These are phyloP conservation scores for Yamadazyma tumulicola DNA, from an alignment of 805 yeast species.

Conservation along the genomic window DNA sequence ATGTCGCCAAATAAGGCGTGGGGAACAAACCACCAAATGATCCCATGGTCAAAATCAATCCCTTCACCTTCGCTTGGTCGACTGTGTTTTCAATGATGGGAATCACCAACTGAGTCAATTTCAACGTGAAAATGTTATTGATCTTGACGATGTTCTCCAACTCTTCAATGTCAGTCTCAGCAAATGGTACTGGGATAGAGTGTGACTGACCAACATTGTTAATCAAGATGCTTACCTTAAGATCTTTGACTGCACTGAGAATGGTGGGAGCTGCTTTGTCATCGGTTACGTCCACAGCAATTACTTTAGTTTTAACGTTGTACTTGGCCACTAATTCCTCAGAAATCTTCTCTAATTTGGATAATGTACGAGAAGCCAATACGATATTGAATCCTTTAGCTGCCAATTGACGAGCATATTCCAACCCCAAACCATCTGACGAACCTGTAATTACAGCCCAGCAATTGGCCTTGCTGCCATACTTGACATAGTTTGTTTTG, in stretches of 20 bases:
- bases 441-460: conserved; percentile 99
- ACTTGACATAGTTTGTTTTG: conserved; percentile 53
- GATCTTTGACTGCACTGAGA: conserved; percentile 39
- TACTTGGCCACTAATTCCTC: conserved; percentile 57
- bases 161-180: conserved; percentile 74
- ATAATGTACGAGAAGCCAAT: conserved; percentile 77
- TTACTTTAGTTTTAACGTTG: conserved; percentile 56
- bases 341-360: conserved; percentile 68
- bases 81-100: conserved; percentile 55
- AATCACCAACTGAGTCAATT: conserved; percentile 73
- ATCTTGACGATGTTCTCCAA: conserved; percentile 76
- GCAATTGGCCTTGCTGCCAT: conserved; percentile 68
- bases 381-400: conserved; percentile 77
- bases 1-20: conserved; percentile 86
- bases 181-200: conserved; percentile 90
- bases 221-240: conserved; percentile 71
- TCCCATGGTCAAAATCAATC: conserved; percentile 90
- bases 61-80: conserved; percentile 42
- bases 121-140: conserved; percentile 80
- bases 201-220: conserved; percentile 96
- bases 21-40: conserved; percentile 95
- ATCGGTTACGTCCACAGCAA: conserved; percentile 78
- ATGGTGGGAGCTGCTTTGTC: conserved; percentile 55
- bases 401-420: conserved; percentile 84
- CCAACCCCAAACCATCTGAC: conserved; percentile 96